phyloP scores from a whole-genome alignment of 176 grass and related monocot species.

The Carex parvula region DNA sequence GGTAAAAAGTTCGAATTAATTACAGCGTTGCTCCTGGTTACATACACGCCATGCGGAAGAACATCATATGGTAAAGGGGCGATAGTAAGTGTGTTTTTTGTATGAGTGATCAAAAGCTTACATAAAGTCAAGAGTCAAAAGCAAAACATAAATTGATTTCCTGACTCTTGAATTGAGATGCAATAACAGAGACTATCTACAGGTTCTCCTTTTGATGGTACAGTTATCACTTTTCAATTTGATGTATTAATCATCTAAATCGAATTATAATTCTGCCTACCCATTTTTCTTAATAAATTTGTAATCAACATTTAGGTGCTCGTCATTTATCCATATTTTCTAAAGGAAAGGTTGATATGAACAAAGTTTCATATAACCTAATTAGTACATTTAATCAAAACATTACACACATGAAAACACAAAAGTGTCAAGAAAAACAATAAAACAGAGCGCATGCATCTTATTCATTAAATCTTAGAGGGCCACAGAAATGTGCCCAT shows the following conservation, averaged over 20 bases:
- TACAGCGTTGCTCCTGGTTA: too few relatives aligned
- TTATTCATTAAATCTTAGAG: constrained; percentile 2
- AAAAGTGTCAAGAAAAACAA: background rate
- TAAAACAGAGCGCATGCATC: background rate
- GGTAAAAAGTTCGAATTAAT: too few relatives aligned
- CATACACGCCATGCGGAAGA: too few relatives aligned
- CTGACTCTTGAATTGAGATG: background rate
- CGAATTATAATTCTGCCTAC: background rate
- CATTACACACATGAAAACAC: background rate
- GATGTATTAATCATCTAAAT: background rate
- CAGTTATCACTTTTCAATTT: background rate
- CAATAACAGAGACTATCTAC: background rate
- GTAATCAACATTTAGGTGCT: background rate
- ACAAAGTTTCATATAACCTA: background rate
- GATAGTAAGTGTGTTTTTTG: too few relatives aligned
- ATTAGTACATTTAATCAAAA: background rate
- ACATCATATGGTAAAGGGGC: too few relatives aligned
- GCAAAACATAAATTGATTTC: background rate
- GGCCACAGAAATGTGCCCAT: constrained; percentile 70
- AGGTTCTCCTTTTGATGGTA: background rate
- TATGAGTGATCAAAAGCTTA: too few relatives aligned
- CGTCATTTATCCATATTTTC: background rate
- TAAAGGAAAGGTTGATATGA: background rate
- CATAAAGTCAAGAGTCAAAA: too few relatives aligned
- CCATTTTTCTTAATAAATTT: background rate